These are phyloP conservation scores for Calocybe gangraenosa DNA, from an alignment of 768 basidiomycete genomes.

Conservation along the genomic window DNA sequence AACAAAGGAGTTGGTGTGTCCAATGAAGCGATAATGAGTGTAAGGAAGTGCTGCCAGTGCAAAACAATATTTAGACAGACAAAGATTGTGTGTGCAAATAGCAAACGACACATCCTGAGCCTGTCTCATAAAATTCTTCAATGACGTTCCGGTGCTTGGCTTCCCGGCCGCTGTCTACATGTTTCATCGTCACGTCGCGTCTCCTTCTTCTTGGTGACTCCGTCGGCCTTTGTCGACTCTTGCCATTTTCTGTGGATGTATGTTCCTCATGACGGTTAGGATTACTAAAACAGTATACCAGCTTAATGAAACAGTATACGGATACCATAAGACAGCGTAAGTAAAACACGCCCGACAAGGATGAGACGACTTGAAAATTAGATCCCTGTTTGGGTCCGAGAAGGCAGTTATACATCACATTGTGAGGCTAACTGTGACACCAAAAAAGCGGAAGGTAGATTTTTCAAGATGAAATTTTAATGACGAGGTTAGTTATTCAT, in stretches of 20 bases:
- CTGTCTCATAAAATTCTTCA: conserved; percentile 80
- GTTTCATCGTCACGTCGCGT: conserved; percentile 32
- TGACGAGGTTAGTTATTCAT: no score
- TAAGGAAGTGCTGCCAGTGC: conserved; percentile 82
- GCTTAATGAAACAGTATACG: no score
- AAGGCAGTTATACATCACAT: no score
- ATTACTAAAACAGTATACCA: no score
- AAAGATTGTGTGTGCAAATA: not conserved
- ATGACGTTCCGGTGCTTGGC: conserved; percentile 65
- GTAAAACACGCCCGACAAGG: no score
- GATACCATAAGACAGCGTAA: no score
- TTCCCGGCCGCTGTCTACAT: conserved; percentile 43
- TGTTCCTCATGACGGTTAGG: conserved; percentile 28
- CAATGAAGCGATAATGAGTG: conserved; percentile 72
- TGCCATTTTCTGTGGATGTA: conserved; percentile 24
- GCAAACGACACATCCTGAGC: conserved; percentile 50
- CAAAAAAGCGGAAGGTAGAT: no score
- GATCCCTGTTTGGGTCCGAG: no score
- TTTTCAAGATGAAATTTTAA: no score
- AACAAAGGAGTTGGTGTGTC: conserved; percentile 68
- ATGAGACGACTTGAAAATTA: no score
- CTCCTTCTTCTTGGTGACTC: conserved; percentile 35
- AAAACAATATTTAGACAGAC: conserved; percentile 6
- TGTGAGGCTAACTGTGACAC: no score
- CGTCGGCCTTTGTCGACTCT: conserved; percentile 30